Conservation (phyloP, 176 grass and related monocot species). For the Chloris gayana region DNA sequence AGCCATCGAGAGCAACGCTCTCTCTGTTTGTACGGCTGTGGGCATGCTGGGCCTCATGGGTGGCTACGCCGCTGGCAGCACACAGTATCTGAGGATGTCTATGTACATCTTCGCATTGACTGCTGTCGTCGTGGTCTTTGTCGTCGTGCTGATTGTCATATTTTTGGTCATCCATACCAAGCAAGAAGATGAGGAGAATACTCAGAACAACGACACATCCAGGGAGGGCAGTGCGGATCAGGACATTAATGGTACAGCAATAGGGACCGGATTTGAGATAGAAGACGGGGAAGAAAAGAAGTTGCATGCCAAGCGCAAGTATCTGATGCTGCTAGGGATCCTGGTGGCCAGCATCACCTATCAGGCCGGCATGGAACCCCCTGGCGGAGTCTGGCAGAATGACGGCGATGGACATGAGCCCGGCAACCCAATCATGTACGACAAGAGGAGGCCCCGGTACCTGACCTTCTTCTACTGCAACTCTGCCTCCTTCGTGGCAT, state of each 20-base stretch:
- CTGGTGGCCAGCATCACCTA: slow-evolving; percentile 26
- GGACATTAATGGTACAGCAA: neutral
- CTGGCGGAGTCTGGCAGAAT: neutral
- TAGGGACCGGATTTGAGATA: neutral
- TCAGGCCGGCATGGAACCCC: slow-evolving; percentile 6
- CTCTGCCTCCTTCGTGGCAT: slow-evolving; percentile 14
- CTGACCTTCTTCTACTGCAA: slow-evolving; percentile 15
- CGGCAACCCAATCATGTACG: neutral
- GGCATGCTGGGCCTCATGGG: neutral
- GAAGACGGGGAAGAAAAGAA: neutral
- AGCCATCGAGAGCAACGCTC: slow-evolving; percentile 14
- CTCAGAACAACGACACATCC: neutral
- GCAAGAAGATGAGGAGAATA: neutral
- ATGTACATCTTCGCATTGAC: slow-evolving; percentile 6
- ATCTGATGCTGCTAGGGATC: slow-evolving; percentile 18
- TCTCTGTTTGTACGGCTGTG: neutral
- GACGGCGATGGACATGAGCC: neutral
- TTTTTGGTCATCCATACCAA: neutral
- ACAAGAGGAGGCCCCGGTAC: neutral
- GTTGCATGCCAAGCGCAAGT: slow-evolving; percentile 1
- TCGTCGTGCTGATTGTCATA: neutral
- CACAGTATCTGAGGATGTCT: neutral
- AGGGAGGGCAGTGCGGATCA: too few relatives aligned
- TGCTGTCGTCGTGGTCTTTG: neutral
- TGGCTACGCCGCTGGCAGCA: slow-evolving; percentile 1